Conservation (phyloP, 495 filamentous ascomycete species). For the Penicillium cosmopolitanum region DNA sequence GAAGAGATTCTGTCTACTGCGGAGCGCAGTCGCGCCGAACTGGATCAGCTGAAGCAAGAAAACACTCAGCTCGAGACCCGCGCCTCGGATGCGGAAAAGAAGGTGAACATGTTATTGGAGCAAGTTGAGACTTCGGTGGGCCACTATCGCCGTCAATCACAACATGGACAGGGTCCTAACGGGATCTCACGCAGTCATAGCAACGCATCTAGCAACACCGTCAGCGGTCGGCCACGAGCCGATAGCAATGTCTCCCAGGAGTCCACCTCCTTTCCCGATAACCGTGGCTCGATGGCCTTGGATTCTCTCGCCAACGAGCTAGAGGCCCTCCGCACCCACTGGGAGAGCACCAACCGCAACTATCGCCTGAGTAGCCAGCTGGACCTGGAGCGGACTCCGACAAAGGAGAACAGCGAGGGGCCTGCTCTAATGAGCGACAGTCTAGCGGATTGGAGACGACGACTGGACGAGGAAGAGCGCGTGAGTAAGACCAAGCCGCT, state of each 20-base stretch:
- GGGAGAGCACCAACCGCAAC: slow-evolving; percentile 94
- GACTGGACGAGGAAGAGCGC: slow-evolving; percentile 67
- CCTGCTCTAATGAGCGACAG: slow-evolving; percentile 62
- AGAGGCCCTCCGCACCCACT: slow-evolving; percentile 83
- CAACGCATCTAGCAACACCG: slow-evolving; percentile 49
- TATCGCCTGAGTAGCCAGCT: slow-evolving; percentile 85
- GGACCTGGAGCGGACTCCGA: slow-evolving; percentile 75
- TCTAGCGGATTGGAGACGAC: slow-evolving; percentile 73
- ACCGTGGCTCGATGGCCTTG: slow-evolving; percentile 81
- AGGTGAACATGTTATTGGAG: slow-evolving; percentile 88
- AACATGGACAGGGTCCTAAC: slow-evolving; percentile 48
- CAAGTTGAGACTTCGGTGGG: slow-evolving; percentile 93
- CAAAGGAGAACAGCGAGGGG: slow-evolving; percentile 53
- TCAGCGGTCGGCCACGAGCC: slow-evolving; percentile 41
- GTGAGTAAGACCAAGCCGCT: slow-evolving; percentile 35
- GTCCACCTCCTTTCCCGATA: slow-evolving; percentile 63
- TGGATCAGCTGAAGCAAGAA: slow-evolving; percentile 81
- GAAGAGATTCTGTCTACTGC: slow-evolving; percentile 58
- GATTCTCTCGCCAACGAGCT: slow-evolving; percentile 91
- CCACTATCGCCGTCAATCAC: slow-evolving; percentile 85
- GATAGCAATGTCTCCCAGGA: slow-evolving; percentile 57
- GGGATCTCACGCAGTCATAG: slow-evolving; percentile 49
- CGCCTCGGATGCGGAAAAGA: slow-evolving; percentile 87
- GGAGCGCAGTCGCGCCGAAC: slow-evolving; percentile 64
- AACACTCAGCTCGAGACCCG: slow-evolving; percentile 78